A percentile compares a stretch with the other conserved stretches of the same genome.
Conservation (phyloP, 2,329 filamentous ascomycete genomes). For the Fonsecaea nubica region DNA sequence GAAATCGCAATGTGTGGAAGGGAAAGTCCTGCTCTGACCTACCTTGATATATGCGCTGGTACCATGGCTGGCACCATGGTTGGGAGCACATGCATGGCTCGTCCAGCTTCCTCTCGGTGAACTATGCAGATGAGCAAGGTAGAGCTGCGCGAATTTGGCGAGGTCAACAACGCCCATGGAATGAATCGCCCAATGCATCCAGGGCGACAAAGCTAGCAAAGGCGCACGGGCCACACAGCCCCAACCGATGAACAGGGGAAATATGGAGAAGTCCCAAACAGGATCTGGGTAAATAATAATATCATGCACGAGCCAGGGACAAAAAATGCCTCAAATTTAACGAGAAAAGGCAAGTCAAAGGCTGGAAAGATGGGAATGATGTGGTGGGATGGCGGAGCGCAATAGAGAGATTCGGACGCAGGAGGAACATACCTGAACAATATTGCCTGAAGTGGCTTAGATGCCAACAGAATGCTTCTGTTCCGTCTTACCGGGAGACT, state of each 20-base stretch:
- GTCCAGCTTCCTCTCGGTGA: slow-evolving; percentile 1
- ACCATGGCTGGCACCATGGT: background rate
- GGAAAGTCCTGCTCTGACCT: background rate
- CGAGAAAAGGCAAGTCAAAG: slow-evolving; percentile 11
- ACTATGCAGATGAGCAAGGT: slow-evolving; percentile 3
- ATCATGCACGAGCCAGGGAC: background rate
- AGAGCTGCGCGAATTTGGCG: slow-evolving; percentile 4
- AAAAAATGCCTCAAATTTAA: slow-evolving; percentile 16
- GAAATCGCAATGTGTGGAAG: background rate
- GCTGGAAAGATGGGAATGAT: background rate
- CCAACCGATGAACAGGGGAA: background rate
- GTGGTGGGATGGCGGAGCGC: background rate
- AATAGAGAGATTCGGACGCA: slow-evolving; percentile 2
- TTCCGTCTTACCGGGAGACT: slow-evolving; percentile 11
- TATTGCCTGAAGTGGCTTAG: background rate
- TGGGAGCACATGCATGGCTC: background rate
- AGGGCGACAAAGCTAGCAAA: background rate
- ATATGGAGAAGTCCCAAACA: background rate
- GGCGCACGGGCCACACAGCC: background rate
- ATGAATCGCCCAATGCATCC: background rate
- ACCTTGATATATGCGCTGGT: slow-evolving; percentile 14
- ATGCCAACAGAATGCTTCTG: slow-evolving; percentile 5
- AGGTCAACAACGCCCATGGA: slow-evolving; percentile 6
- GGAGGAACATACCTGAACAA: background rate
- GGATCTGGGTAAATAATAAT: background rate